Evolutionary conservation across 208 protist species (phyloP), one percentile per base, ranked within the genome.

Genomic region (Leishmania mexicana): DNA sequence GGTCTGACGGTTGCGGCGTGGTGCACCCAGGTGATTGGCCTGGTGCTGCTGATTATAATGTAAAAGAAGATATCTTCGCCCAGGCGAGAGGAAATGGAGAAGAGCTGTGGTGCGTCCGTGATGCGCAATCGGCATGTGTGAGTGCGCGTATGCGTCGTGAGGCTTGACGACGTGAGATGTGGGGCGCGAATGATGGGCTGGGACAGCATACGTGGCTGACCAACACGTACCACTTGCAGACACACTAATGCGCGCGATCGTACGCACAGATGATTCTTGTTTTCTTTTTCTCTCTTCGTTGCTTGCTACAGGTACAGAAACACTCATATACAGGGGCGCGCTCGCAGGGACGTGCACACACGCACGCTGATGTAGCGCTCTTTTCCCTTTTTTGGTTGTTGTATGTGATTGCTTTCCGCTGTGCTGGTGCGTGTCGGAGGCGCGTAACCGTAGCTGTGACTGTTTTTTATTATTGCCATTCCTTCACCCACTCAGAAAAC

Each of bases 1-100:
- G 72, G 72, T 73, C 31, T 92, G 71, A 88, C 82, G 45, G 60
- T 94, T 49, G 74, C 87, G 11, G 88, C 84, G 53, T 94, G 83
- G 85, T 86, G 80, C 81, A 71, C 88, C 53, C 85, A 91, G 81
- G 65, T 91, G 47, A 58, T 90, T 17, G 83, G 85, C 47, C 62
- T 88, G 78, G 49, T 85, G 49, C 64, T 89, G 35, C 73, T 89
- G 45, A 58, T 89, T 24, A 74, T 78, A 10, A 13, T 74, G 49
- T 82, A 80, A 45, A 58, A 42, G 11, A n/a, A 17, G 2, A 47
- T 73, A 13, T 75, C 8, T 53, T 47, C 0, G 21, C 8, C 6
- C 3, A 7, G 6, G 10, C 68, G 4, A n/a, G 21, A 53, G 0
- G 19, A 51, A 31, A 31, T 3, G 45, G 68, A 19, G 24, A 73